Percentiles rank a stretch among this genome's conserved stretches.
Evolutionary conservation across 257 asterid genomes (phyloP).

Genomic region (Nicotiana sylvestris): DNA sequence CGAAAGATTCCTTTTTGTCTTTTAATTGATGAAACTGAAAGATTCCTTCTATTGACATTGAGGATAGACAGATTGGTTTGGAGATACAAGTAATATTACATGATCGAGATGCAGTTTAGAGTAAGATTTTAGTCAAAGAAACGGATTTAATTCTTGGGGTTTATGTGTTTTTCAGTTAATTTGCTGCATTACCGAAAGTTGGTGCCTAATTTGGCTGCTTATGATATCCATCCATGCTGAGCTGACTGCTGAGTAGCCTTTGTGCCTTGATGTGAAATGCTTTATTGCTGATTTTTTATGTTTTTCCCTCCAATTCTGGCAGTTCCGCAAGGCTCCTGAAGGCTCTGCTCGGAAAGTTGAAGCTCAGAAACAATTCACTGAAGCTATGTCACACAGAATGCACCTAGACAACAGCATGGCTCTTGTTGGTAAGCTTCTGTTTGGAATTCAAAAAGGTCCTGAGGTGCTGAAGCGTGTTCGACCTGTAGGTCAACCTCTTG

Average conservation of each 20-base stretch:
- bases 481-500: conserved; percentile 80
- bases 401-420: conserved; percentile 66
- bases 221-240: not conserved
- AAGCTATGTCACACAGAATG: conserved; percentile 73
- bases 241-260: conserved; percentile 18
- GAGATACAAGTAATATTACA: not conserved
- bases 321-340: conserved; percentile 73
- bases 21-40: no score
- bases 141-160: not conserved
- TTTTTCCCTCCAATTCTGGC: conserved; percentile 7
- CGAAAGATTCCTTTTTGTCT: no score
- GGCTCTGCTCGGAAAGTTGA: conserved; percentile 65
- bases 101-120: not conserved
- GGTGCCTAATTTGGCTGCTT: not conserved
- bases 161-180: not conserved
- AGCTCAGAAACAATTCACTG: conserved; percentile 82
- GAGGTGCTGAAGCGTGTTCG: conserved; percentile 48
- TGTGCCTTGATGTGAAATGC: conserved; percentile 52
- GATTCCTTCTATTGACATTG: no score
- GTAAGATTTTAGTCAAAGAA: not conserved
- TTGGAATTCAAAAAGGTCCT: conserved; percentile 66
- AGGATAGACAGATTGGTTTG: not conserved
- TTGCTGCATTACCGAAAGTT: not conserved
- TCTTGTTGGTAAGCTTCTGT: conserved; percentile 73
- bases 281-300: not conserved